Percentiles rank a stretch among this genome's conserved stretches.
These are phyloP conservation scores for Scleromitrula shiraiana DNA, from an alignment of 2,329 filamentous ascomycete species.

Conservation along the genomic window DNA sequence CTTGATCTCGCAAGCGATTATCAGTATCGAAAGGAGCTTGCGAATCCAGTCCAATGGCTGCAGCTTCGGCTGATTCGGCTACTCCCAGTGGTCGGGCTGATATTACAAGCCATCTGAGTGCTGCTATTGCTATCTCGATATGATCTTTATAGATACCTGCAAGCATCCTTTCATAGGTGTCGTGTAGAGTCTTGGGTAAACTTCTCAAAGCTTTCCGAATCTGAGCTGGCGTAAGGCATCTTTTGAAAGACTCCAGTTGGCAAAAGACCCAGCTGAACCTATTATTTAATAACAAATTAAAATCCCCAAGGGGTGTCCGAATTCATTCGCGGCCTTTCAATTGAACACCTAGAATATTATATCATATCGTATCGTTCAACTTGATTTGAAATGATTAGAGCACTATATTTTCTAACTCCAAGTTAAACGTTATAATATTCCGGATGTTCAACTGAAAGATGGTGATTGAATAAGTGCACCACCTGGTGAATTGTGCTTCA, in stretches of 20 bases:
- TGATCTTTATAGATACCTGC: not conserved
- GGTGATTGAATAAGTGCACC: too few species aligned
- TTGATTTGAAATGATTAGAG: too few species aligned
- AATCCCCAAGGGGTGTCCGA: too few species aligned
- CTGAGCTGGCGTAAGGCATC: not conserved
- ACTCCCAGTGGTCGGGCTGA: not conserved
- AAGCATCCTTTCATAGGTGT: not conserved
- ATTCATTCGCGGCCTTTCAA: too few species aligned
- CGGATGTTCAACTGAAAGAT: too few species aligned
- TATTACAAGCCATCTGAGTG: not conserved
- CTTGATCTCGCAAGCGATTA: not conserved
- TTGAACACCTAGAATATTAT: too few species aligned
- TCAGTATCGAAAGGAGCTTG: not conserved
- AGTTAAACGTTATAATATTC: too few species aligned
- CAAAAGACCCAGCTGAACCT: constrained; percentile 1
- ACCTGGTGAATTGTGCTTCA: too few species aligned
- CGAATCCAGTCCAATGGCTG: not conserved
- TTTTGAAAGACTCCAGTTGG: not conserved
- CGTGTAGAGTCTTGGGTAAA: not conserved
- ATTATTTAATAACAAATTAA: too few species aligned
- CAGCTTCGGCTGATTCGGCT: not conserved
- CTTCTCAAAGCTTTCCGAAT: not conserved
- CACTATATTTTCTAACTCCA: too few species aligned
- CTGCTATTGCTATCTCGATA: not conserved
- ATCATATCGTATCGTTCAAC: too few species aligned